Evolutionary conservation across 306 rosid genomes (phyloP).

Genomic region (Echinosophora koreensis): DNA sequence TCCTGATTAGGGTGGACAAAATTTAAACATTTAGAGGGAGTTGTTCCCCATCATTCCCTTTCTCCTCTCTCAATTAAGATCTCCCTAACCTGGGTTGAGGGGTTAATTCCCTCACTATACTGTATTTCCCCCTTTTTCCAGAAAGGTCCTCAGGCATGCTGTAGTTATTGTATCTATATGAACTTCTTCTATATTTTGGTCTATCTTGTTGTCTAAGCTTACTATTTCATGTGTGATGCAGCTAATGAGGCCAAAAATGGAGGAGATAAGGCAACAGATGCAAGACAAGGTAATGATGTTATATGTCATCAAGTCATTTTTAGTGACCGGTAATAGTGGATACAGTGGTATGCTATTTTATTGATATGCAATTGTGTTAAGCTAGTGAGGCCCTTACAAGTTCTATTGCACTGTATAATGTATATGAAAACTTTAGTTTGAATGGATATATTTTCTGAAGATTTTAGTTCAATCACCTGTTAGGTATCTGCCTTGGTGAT

Average conservation of each 20-base stretch:
- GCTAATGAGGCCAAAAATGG: conserved; percentile 85
- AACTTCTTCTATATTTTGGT: conserved; percentile 20
- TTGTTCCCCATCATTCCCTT: background rate
- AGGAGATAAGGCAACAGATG: conserved; percentile 66
- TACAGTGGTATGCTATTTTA: conserved; percentile 17
- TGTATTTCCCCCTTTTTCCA: background rate
- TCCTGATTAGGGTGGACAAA: conserved; percentile 21
- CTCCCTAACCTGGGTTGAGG: conserved; percentile 4
- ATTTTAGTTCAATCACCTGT: conserved; percentile 13
- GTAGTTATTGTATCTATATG: conserved; percentile 3
- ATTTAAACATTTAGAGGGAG: conserved; percentile 25
- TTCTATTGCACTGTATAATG: background rate
- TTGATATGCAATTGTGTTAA: conserved; percentile 4
- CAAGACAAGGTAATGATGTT: conserved; percentile 66
- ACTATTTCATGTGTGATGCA: conserved; percentile 47
- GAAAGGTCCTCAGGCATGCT: background rate
- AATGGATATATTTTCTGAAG: background rate
- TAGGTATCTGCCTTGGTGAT: conserved; percentile 28
- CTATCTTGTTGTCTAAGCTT: conserved; percentile 23
- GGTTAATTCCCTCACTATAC: background rate
- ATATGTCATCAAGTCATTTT: conserved; percentile 31
- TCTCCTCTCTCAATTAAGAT: conserved; percentile 30
- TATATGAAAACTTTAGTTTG: conserved; percentile 26
- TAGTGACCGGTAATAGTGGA: background rate
- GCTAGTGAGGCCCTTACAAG: conserved; percentile 4